Percentiles rank a stretch among this genome's conserved stretches.
Conservation (phyloP, 768 basidiomycete genomes). For the Boletus patriciae region DNA sequence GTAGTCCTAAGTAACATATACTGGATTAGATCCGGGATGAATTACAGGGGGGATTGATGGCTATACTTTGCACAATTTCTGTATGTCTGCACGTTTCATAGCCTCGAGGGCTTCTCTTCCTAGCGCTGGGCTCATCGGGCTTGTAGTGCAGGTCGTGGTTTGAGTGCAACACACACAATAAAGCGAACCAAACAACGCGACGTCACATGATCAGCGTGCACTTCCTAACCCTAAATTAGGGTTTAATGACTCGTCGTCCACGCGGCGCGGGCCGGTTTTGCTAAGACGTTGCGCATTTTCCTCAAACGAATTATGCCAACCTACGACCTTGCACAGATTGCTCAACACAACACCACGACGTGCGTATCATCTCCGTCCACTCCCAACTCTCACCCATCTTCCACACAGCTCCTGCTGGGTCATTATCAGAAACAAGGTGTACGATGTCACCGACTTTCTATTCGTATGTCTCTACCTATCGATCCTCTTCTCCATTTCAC, state of each 20-base stretch:
- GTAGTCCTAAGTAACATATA: slow-evolving; percentile 52
- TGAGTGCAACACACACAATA: slow-evolving; percentile 47
- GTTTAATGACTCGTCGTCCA: not conserved
- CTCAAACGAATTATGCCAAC: slow-evolving; percentile 30
- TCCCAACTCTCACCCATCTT: slow-evolving; percentile 9
- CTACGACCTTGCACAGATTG: slow-evolving; percentile 56
- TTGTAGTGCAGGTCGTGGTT: slow-evolving; percentile 37
- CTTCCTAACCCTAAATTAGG: slow-evolving; percentile 3
- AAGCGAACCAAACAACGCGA: slow-evolving; percentile 52
- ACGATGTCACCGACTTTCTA: slow-evolving; percentile 82
- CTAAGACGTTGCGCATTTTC: no score
- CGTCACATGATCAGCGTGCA: slow-evolving; percentile 36
- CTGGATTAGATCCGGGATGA: slow-evolving; percentile 14
- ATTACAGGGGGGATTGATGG: slow-evolving; percentile 13
- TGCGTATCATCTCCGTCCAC: slow-evolving; percentile 28
- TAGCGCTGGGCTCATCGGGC: slow-evolving; percentile 42
- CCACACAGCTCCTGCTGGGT: slow-evolving; percentile 77
- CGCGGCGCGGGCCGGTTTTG: not conserved
- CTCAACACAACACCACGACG: slow-evolving; percentile 56
- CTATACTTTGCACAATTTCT: slow-evolving; percentile 61
- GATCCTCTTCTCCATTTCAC: not conserved
- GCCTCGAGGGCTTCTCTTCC: slow-evolving; percentile 48
- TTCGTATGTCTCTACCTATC: slow-evolving; percentile 40
- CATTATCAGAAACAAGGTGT: slow-evolving; percentile 76
- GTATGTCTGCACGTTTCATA: slow-evolving; percentile 54